A percentile compares a stretch with the other conserved stretches of the same genome.
These are phyloP conservation scores for Monosporascus sp. DNA, from an alignment of 2,329 filamentous ascomycete genomes.

Conservation along the genomic window DNA sequence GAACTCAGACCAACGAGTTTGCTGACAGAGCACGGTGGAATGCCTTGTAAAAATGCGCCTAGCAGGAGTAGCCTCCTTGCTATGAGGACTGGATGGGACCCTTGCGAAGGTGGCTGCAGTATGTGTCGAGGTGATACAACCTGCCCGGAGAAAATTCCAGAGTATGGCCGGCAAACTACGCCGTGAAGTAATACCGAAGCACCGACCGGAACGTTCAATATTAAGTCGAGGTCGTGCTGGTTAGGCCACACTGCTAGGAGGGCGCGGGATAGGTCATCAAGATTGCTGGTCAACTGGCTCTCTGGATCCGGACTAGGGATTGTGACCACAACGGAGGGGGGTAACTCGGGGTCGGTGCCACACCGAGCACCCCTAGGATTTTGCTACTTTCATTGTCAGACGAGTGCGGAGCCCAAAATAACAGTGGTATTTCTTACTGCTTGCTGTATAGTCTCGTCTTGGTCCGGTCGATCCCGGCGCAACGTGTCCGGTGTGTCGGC, in stretches of 20 bases:
- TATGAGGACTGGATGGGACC: conserved; percentile 33
- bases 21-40: conserved; percentile 11
- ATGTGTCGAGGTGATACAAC: conserved; percentile 22
- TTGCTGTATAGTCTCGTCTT: not conserved
- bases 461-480: not conserved
- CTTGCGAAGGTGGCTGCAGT: conserved; percentile 25
- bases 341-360: not conserved
- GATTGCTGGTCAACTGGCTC: conserved; percentile 2
- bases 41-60: conserved; percentile 31
- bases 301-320: not conserved
- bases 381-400: not conserved
- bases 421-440: not conserved
- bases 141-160: conserved; percentile 11
- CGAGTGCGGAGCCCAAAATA: too few species aligned
- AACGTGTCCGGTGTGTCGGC: not conserved
- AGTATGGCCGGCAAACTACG: conserved; percentile 29
- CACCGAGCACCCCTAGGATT: not conserved
- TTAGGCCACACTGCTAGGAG: conserved; percentile 35
- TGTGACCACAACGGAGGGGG: not conserved
- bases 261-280: conserved; percentile 21
- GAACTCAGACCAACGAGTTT: conserved; percentile 4
- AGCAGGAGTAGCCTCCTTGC: conserved; percentile 36
- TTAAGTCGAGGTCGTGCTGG: conserved; percentile 31
- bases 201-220: conserved; percentile 26
- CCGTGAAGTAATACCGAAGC: conserved; percentile 31